phyloP scores from a whole-genome alignment of 495 filamentous ascomycete genomes.

The Hamigera avellanea region DNA sequence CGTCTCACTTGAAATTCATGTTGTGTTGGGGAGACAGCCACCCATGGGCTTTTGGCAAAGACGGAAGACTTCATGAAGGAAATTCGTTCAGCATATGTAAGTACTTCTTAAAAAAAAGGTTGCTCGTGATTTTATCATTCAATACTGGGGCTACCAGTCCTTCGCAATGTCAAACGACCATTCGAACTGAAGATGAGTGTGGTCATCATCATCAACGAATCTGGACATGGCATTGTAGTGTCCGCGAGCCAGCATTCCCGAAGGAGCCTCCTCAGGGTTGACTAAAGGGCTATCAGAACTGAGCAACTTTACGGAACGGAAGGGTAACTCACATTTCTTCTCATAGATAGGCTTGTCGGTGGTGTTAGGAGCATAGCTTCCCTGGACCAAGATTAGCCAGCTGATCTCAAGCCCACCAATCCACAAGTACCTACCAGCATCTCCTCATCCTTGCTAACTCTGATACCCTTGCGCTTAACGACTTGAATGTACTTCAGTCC shows the following conservation, averaged over 20 bases:
- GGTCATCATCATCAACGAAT: slow-evolving; percentile 88
- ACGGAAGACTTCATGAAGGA: slow-evolving; percentile 9
- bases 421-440: slow-evolving; percentile 65
- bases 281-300: slow-evolving; percentile 39
- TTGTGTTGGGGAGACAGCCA: too few relatives aligned
- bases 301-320: not conserved
- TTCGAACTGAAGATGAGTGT: slow-evolving; percentile 75
- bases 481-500: slow-evolving; percentile 92
- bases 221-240: slow-evolving; percentile 74
- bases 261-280: slow-evolving; percentile 76
- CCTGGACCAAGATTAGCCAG: slow-evolving; percentile 26
- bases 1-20: too few relatives aligned
- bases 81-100: slow-evolving; percentile 16
- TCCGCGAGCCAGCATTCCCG: slow-evolving; percentile 77
- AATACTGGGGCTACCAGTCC: slow-evolving; percentile 51
- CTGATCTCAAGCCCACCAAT: too few relatives aligned
- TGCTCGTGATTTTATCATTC: slow-evolving; percentile 18
- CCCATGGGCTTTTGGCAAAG: too few relatives aligned
- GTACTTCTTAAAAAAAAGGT: slow-evolving; percentile 13
- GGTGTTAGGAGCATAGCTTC: slow-evolving; percentile 85
- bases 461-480: slow-evolving; percentile 76
- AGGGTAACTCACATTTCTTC: slow-evolving; percentile 66
- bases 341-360: slow-evolving; percentile 68
- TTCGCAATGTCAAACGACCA: slow-evolving; percentile 94
- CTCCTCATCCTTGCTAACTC: slow-evolving; percentile 80